Evolutionary conservation across 345 rosid species (phyloP).

Genomic region (Dovyalis caffra): DNA sequence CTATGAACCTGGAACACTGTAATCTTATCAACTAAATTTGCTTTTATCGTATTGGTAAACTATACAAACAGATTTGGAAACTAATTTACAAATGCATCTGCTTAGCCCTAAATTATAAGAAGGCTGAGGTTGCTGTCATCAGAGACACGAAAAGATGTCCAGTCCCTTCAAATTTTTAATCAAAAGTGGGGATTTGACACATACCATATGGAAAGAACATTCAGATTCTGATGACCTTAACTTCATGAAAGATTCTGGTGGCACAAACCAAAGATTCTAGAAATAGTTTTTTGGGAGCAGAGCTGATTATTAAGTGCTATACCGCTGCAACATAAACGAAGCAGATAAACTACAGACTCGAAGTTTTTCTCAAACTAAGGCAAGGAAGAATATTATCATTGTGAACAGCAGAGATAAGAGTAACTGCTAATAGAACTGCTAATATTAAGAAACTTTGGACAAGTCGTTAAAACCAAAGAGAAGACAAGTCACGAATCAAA

Average conservation of each 20-base stretch:
- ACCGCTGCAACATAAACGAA: neutral
- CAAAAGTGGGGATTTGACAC: neutral
- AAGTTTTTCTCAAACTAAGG: neutral
- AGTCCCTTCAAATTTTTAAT: neutral
- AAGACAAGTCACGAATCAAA: neutral
- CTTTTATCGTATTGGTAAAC: neutral
- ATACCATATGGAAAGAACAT: neutral
- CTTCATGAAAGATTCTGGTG: too few relatives aligned
- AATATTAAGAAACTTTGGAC: too few relatives aligned
- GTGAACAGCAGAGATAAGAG: neutral
- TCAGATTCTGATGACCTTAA: neutral
- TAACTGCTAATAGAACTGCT: neutral
- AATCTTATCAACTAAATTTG: neutral
- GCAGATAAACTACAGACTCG: neutral
- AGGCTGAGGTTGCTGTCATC: neutral
- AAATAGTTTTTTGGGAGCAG: neutral
- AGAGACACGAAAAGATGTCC: neutral
- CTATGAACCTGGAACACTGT: constrained; percentile 6
- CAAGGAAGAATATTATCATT: neutral
- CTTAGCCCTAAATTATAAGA: too few relatives aligned
- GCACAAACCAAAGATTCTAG: too few relatives aligned
- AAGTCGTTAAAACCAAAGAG: neutral
- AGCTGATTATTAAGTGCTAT: neutral
- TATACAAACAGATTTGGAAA: too few relatives aligned
- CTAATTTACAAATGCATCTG: too few relatives aligned